Conservation (phyloP, 495 filamentous ascomycete genomes). For the Hypoxylon lienhwacheense region DNA sequence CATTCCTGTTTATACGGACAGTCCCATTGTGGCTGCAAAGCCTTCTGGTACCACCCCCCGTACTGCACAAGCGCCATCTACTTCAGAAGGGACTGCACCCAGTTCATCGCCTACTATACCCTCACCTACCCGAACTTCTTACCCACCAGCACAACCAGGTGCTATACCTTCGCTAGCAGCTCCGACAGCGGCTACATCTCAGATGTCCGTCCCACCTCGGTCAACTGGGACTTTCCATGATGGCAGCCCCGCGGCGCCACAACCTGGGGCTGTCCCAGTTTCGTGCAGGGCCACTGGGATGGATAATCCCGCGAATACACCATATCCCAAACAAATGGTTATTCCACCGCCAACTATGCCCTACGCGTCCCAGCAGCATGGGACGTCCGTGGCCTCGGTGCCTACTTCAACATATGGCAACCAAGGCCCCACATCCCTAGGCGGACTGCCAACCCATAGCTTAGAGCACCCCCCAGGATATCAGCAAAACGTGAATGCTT, state of each 20-base stretch:
- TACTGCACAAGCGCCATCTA: conserved; percentile 45
- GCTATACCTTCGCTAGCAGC: conserved; percentile 41
- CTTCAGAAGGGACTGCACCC: conserved; percentile 30
- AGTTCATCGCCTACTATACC: conserved; percentile 45
- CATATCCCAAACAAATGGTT: conserved; percentile 48
- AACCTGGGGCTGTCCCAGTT: conserved; percentile 59
- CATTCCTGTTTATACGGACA: conserved; percentile 61
- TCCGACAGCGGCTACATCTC: conserved; percentile 37
- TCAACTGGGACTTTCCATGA: conserved; percentile 38
- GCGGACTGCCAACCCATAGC: conserved; percentile 21
- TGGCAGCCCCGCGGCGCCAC: conserved; percentile 57
- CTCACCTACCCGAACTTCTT: conserved; percentile 33
- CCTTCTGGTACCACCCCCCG: conserved; percentile 52
- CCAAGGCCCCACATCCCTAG: conserved; percentile 15
- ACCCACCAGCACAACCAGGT: conserved; percentile 54
- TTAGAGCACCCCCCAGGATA: conserved; percentile 55
- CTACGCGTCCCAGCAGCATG: conserved; percentile 40
- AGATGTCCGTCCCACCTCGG: conserved; percentile 31
- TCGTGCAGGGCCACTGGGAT: conserved; percentile 27
- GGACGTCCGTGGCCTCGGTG: conserved; percentile 38
- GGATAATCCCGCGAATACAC: conserved; percentile 33
- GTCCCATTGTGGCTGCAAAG: conserved; percentile 60
- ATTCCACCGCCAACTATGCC: conserved; percentile 42
- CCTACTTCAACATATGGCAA: conserved; percentile 26
- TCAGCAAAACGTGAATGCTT: conserved; percentile 59